A percentile compares a stretch with the other conserved stretches of the same genome.
phyloP scores from a whole-genome alignment of 495 filamentous ascomycete species.

The Hapsidospora chrysogenum region DNA sequence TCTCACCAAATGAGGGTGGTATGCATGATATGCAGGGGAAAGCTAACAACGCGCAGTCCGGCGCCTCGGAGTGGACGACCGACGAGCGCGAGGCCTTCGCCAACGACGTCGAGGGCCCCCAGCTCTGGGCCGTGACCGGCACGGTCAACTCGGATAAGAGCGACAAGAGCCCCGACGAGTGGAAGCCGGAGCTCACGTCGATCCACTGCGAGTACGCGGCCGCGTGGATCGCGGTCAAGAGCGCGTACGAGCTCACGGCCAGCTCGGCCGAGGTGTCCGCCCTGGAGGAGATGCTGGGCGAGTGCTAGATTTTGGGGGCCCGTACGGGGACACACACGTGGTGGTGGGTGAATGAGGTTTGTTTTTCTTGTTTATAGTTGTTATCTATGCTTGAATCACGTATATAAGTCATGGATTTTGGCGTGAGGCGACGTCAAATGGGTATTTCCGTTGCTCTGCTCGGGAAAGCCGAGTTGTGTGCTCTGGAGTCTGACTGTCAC shows the following conservation, averaged over 20 bases:
- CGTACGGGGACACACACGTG: no score
- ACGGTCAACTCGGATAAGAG: slow-evolving; percentile 56
- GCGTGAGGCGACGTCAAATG: no score
- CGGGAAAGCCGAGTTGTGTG: not conserved
- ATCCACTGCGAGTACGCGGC: slow-evolving; percentile 62
- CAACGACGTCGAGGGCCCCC: slow-evolving; percentile 53
- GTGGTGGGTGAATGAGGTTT: not conserved
- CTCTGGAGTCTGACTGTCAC: not conserved
- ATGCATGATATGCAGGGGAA: not conserved
- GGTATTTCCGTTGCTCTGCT: no score
- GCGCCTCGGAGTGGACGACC: slow-evolving; percentile 42
- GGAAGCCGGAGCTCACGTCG: slow-evolving; percentile 52
- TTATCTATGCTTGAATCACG: no score
- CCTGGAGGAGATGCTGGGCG: slow-evolving; percentile 43
- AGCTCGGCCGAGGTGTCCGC: slow-evolving; percentile 46
- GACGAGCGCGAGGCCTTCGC: slow-evolving; percentile 45
- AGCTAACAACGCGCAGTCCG: slow-evolving; percentile 22
- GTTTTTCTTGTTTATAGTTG: not conserved
- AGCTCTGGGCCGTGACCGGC: slow-evolving; percentile 59
- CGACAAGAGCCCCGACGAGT: slow-evolving; percentile 49
- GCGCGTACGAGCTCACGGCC: slow-evolving; percentile 37
- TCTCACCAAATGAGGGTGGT: not conserved
- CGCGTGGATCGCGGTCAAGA: slow-evolving; percentile 58
- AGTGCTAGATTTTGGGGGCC: no score
- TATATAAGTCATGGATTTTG: no score